Base-by-base conservation (phyloP, 129 eudicot species). In the carrot (Daucus carota) region DNA sequence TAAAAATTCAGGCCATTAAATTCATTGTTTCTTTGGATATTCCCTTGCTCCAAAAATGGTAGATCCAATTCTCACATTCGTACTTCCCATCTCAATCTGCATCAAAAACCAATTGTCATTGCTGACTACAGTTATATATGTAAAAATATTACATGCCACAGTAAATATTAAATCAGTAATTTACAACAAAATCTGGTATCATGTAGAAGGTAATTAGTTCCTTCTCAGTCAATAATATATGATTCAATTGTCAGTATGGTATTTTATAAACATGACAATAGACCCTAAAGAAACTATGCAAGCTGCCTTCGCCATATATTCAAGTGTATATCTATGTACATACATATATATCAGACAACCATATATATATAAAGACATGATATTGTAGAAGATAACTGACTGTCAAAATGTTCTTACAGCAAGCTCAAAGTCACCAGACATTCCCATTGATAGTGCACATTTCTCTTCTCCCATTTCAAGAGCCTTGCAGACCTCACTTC, bases 1-100 rank as follows among this genome's bases (percentile, higher is more conserved):
- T 1, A 43, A 7, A 24, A 71, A 1, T 42, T 14, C 0, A 43
- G 38, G 52, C 16, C 8, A 79, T 63, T 74, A 72, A 76, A 28
- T 73, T 76, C 72, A 82, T 73, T 88, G 85, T 74, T 88, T 88
- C 70, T 88, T 91, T 0, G 93, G 83, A 76, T 91, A 88, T 67
- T 86, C 91, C 88, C 97, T 86, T 42, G 97, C 90, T 71, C 97
- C 97, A 47, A 91, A 91, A 42, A 91, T 93, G 83, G 98, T 90
- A 52, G 98, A 90, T 70, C 98, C 98, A 34, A 93, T 70, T 74
- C 97, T 90, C 57, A 93, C 92, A 78, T 88, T 93, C 36, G 97
- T 93, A 62, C 98, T 93, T 45, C 98, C 98, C 96, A 93, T 77
- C 83, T 93, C 98, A 79, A 93, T 83, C 98, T 93, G 87, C 84